Conservation (phyloP, 2,329 filamentous ascomycete genomes). For the Zasmidium angulare region DNA sequence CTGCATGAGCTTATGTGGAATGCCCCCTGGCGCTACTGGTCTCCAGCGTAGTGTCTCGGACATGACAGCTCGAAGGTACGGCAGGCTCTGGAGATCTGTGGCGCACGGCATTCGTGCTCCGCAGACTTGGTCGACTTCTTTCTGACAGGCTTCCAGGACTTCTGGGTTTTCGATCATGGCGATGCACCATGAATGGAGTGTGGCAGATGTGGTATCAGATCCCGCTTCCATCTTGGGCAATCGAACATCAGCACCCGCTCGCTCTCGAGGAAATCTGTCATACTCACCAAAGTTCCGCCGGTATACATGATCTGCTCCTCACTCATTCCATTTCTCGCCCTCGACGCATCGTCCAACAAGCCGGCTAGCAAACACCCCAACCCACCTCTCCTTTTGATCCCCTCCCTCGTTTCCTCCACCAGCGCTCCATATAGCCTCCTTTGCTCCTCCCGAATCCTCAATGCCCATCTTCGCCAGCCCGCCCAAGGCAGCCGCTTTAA, state of each 20-base stretch:
- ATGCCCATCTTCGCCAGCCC: neutral
- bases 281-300: neutral
- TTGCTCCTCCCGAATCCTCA: neutral
- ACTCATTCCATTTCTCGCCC: neutral
- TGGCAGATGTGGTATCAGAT: neutral
- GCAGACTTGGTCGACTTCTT: conserved; percentile 34
- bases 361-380: neutral
- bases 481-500: neutral
- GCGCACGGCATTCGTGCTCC: conserved; percentile 32
- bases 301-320: neutral
- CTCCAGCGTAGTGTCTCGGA: conserved; percentile 39
- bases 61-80: conserved; percentile 34
- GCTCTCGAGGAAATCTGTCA: neutral
- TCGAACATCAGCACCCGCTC: neutral
- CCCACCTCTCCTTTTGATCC: neutral
- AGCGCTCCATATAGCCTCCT: neutral
- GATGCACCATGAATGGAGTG: conserved; percentile 21
- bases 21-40: conserved; percentile 29
- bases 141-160: conserved; percentile 32
- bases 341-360: neutral
- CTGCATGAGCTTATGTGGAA: conserved; percentile 44
- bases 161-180: conserved; percentile 33
- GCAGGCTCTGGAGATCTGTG: conserved; percentile 31
- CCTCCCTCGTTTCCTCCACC: neutral
- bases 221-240: neutral